Base-by-base conservation (phyloP, 192 early-diverging fungal species). In the Coemansia sp. region DNA sequence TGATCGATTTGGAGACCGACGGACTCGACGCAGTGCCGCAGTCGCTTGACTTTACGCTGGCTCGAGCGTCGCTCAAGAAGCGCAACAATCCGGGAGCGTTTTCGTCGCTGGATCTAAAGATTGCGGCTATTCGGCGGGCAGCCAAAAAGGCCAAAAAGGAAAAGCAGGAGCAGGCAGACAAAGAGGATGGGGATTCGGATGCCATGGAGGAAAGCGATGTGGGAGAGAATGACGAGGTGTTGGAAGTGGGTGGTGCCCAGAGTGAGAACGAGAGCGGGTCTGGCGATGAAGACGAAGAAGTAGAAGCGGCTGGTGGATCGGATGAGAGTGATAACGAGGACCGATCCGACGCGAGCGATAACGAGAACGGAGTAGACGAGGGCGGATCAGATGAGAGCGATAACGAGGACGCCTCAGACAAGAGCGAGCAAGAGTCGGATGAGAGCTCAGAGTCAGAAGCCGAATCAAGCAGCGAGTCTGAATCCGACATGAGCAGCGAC, bases 11-110 rank as follows among this genome's bases (percentile, higher is more conserved):
- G 26, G 91, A 92, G 27, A 87, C 89, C 52, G 91, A 88, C 51
- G 83, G 81, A 17, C 61, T 80, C 49, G 77, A 85, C 62, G 67
- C 83, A 11, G 71, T 79, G n/a, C 80, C 77, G 7, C 82, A 91
- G 67, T 81, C 86, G 5, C 90, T 92, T 85, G 93, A 96, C 67
- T 94, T 96, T 62, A 85, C 86, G 10, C 83, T 85, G 49, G 93
- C 92, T 22, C 82, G 90, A 56, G 89, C 85, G 3, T 88, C 88
- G 48, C 71, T 96, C 29, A 89, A 87, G 71, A 73, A 71, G 29
- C 83, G 84, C 57, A 77, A 82, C 31, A 84, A 85, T 73, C 51
- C 62, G 22, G 65, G 65, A 11, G 49, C 31, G 52, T 68, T 62
- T 54, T 70, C 72, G 41, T 63, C 68, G 10, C 35, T 84, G 25